A percentile compares a stretch with the other conserved stretches of the same genome.
Evolutionary conservation across 495 filamentous ascomycete genomes (phyloP).

Genomic region (Hyaloscypha bicolor): DNA sequence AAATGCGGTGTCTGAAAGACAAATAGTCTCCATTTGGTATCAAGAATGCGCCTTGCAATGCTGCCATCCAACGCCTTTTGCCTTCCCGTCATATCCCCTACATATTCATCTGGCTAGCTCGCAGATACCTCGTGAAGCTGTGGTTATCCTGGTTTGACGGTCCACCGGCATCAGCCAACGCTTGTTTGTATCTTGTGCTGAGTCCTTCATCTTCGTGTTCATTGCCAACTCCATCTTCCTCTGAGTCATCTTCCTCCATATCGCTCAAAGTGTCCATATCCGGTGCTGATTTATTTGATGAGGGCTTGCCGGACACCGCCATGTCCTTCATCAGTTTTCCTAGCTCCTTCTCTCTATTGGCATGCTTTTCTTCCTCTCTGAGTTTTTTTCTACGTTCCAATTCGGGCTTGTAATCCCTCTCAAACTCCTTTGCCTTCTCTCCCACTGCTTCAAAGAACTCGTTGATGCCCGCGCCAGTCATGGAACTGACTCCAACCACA

Average conservation of each 20-base stretch:
- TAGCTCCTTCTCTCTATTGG: slow-evolving; percentile 74
- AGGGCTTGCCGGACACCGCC: slow-evolving; percentile 62
- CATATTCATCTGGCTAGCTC: slow-evolving; percentile 35
- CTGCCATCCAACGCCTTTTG: slow-evolving; percentile 27
- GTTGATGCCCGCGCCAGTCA: slow-evolving; percentile 88
- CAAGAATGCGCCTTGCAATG: slow-evolving; percentile 34
- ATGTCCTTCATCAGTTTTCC: slow-evolving; percentile 95
- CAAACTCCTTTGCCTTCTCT: slow-evolving; percentile 86
- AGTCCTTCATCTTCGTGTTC: slow-evolving; percentile 58
- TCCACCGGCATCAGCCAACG: slow-evolving; percentile 50
- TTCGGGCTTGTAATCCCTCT: slow-evolving; percentile 89
- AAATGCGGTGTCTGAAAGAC: not conserved
- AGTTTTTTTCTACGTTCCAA: slow-evolving; percentile 77
- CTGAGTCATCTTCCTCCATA: slow-evolving; percentile 58
- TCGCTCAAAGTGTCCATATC: slow-evolving; percentile 58
- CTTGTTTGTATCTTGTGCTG: slow-evolving; percentile 61
- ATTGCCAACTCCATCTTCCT: slow-evolving; percentile 47
- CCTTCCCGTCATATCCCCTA: slow-evolving; percentile 8
- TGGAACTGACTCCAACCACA: slow-evolving; percentile 89
- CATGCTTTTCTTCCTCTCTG: slow-evolving; percentile 70
- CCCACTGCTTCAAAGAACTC: slow-evolving; percentile 90
- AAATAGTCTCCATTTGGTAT: slow-evolving; percentile 44
- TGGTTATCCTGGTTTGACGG: slow-evolving; percentile 29
- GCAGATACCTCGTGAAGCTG: slow-evolving; percentile 36
- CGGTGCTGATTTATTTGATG: slow-evolving; percentile 36